phyloP scores from a whole-genome alignment of 768 basidiomycete genomes.

The Pleurotus tuber-regium region DNA sequence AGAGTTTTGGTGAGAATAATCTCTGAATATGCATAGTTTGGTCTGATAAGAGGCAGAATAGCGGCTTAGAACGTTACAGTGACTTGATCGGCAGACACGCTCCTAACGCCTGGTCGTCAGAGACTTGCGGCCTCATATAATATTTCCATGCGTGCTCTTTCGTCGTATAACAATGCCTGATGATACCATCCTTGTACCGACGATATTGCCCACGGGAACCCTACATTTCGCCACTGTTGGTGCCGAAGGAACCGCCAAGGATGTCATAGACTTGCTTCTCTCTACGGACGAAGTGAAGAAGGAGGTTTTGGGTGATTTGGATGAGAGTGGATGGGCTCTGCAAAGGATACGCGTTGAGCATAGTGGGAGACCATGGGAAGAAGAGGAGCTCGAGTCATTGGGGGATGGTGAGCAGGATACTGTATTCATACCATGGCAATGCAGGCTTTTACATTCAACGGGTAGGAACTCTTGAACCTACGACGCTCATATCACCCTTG shows the following conservation, averaged over 20 bases:
- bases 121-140: neutral
- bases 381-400: slow-evolving; percentile 62
- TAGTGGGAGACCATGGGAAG: slow-evolving; percentile 65
- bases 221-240: slow-evolving; percentile 61
- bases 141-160: slow-evolving; percentile 21
- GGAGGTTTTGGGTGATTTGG: slow-evolving; percentile 56
- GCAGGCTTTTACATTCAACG: too few relatives aligned
- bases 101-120: too few relatives aligned
- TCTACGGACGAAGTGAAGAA: slow-evolving; percentile 44
- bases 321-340: slow-evolving; percentile 65
- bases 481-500: slow-evolving; percentile 49
- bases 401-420: slow-evolving; percentile 53
- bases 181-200: slow-evolving; percentile 53
- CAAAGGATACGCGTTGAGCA: slow-evolving; percentile 60
- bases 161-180: slow-evolving; percentile 40
- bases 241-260: slow-evolving; percentile 51
- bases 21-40: too few relatives aligned
- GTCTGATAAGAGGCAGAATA: too few relatives aligned
- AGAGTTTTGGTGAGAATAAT: too few relatives aligned
- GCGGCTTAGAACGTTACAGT: too few relatives aligned
- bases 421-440: neutral
- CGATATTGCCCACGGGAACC: slow-evolving; percentile 53
- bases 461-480: slow-evolving; percentile 50
- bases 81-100: too few relatives aligned
- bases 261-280: slow-evolving; percentile 55